Base-by-base conservation (phyloP, 2,329 filamentous ascomycete species). In the Colletotrichum orbiculare region DNA sequence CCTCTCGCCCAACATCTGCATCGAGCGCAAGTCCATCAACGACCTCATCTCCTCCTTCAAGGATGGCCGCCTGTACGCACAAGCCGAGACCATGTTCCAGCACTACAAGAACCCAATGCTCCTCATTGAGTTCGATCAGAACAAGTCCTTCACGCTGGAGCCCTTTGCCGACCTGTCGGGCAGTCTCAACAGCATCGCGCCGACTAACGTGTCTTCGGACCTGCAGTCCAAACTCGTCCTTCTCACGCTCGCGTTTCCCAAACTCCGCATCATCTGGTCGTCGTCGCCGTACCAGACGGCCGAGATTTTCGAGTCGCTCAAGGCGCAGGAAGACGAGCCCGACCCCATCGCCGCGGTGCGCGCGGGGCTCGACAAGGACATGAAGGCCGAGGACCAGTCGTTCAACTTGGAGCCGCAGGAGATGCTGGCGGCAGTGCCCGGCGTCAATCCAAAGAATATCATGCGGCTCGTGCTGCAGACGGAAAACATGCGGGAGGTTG, bases 71-170 rank as follows among this genome's bases (percentile, higher is more conserved):
- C 85, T 99, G 12, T 99, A 93, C 81, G 92, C 88, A 71, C 96
- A 99, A 81, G 91, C 91, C 45, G 95, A 98, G 78, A 89, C 91
- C 52, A 98, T 99, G 95, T 91, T 96, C 64, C 89, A 93, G 75
- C 90, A 98, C 79, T 99, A 99, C 86, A 91, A 91, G 73, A 89
- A 80, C 69, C 91, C 94, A 0, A 92, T 98, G 87, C 88, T 99
- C 7, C 87, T 99, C 48, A 98, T 99, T 73, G 96, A 99, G 77
- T 99, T 99, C 76, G 94, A 97, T 75, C 92, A 97, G 75, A 95
- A 97, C 81, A 97, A 97, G 77, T 95, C 93, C 4, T 99, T 99
- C 77, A 98, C 94, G 0, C 89, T 99, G 13, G 96, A 95, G 76
- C 91, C 91, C 0, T 86, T 93, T 71, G 89, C 90, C 53, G 89